These are phyloP conservation scores for Penicillium bovifimosum DNA, from an alignment of 495 filamentous ascomycete genomes.

Conservation along the genomic window DNA sequence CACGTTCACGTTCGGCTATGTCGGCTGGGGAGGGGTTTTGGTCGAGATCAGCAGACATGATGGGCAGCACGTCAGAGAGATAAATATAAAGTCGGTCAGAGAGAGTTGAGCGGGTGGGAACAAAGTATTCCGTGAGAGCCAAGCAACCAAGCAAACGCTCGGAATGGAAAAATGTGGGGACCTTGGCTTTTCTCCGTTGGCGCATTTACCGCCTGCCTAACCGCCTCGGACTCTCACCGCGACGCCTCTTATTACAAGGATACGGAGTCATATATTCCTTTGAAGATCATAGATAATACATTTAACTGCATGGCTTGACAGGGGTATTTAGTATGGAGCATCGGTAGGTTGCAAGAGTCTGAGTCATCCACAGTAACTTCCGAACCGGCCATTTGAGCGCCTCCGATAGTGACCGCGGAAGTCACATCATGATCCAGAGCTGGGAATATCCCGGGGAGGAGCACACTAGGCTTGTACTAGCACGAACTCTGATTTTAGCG, in stretches of 20 bases:
- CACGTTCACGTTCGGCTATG: constrained; percentile 42
- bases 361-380: neutral
- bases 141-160: neutral
- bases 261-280: neutral
- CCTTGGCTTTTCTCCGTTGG: constrained; percentile 1
- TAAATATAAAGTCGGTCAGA: neutral
- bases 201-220: constrained; percentile 8
- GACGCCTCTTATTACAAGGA: neutral
- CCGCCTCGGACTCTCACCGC: neutral
- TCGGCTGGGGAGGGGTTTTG: constrained; percentile 48
- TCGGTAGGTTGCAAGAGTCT: neutral
- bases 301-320: constrained; percentile 1
- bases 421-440: neutral
- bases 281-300: neutral
- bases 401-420: neutral
- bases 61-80: constrained; percentile 2
- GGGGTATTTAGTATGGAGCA: neutral
- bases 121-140: neutral
- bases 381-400: neutral
- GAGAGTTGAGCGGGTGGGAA: neutral
- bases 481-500: neutral
- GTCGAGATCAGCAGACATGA: constrained; percentile 27
- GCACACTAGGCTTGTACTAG: neutral
- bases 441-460: neutral
- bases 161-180: constrained; percentile 2